phyloP scores from a whole-genome alignment of 2,329 filamentous ascomycete genomes.

The Apiospora saccharicola region DNA sequence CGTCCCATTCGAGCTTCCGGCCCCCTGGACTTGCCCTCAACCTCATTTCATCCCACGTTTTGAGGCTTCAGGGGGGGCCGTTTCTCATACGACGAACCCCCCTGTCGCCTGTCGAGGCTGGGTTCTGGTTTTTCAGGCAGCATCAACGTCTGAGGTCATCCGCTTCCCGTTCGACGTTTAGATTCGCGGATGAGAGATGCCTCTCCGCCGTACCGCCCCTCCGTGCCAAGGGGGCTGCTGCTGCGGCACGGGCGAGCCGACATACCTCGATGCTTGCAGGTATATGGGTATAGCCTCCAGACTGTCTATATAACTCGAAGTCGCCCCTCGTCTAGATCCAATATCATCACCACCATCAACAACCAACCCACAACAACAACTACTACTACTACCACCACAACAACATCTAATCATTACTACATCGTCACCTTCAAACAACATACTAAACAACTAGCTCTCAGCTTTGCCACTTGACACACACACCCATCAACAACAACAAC shows the following conservation, averaged over 20 bases:
- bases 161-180: not conserved
- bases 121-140: not conserved
- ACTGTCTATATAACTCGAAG: constrained; percentile 27
- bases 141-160: constrained; percentile 13
- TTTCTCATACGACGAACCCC: not conserved
- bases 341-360: constrained; percentile 22
- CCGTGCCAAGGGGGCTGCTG: constrained; percentile 13
- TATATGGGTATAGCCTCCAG: not conserved
- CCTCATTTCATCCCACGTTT: constrained; percentile 6
- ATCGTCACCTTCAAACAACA: not conserved
- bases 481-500: constrained; percentile 5
- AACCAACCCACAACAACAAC: constrained; percentile 17
- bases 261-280: not conserved
- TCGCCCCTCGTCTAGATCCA: constrained; percentile 4
- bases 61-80: constrained; percentile 2
- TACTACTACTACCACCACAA: not conserved
- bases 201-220: not conserved
- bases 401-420: constrained; percentile 15
- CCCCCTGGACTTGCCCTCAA: constrained; percentile 5
- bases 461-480: not conserved
- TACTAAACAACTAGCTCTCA: constrained; percentile 12
- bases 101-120: constrained; percentile 9
- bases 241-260: constrained; percentile 19
- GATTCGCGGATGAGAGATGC: not conserved
- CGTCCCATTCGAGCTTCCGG: not conserved